Percentiles rank a stretch among this genome's conserved stretches.
phyloP scores from a whole-genome alignment of 208 protist species.

The Trichomonas tenax region DNA sequence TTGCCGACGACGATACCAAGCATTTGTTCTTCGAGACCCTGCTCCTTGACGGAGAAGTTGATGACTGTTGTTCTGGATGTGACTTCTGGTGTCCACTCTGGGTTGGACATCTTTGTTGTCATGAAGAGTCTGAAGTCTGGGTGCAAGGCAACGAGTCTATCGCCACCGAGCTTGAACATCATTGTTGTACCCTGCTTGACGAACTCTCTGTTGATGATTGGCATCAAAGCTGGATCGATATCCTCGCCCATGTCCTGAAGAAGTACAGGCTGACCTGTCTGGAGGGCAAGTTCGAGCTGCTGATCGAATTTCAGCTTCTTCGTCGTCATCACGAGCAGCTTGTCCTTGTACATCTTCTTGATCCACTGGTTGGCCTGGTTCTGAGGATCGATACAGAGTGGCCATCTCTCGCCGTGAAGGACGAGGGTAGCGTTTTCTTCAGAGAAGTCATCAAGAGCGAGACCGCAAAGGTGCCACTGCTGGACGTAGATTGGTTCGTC shows the following conservation, averaged over 20 bases:
- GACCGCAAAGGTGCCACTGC: constrained; percentile 82
- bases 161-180: neutral
- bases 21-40: constrained; percentile 55
- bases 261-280: constrained; percentile 81
- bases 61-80: constrained; percentile 56
- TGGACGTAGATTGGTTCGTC: constrained; percentile 76
- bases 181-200: neutral
- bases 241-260: constrained; percentile 86
- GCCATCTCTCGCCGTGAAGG: constrained; percentile 72
- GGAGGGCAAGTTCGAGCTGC: constrained; percentile 80
- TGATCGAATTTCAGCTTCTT: constrained; percentile 79
- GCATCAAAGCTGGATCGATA: constrained; percentile 84
- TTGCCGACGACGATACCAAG: constrained; percentile 44
- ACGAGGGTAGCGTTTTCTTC: constrained; percentile 88
- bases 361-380: constrained; percentile 96
- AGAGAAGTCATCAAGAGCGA: constrained; percentile 79
- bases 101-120: constrained; percentile 58
- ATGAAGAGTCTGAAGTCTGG: constrained; percentile 52
- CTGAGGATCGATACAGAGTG: constrained; percentile 95
- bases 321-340: constrained; percentile 71
- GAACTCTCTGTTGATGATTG: constrained; percentile 68
- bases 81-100: constrained; percentile 54
- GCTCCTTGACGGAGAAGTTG: constrained; percentile 57
- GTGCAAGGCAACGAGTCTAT: constrained; percentile 47
- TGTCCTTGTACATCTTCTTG: constrained; percentile 67